Conservation (phyloP, 176 grass and related monocot species). For the Olyra latifolia region DNA sequence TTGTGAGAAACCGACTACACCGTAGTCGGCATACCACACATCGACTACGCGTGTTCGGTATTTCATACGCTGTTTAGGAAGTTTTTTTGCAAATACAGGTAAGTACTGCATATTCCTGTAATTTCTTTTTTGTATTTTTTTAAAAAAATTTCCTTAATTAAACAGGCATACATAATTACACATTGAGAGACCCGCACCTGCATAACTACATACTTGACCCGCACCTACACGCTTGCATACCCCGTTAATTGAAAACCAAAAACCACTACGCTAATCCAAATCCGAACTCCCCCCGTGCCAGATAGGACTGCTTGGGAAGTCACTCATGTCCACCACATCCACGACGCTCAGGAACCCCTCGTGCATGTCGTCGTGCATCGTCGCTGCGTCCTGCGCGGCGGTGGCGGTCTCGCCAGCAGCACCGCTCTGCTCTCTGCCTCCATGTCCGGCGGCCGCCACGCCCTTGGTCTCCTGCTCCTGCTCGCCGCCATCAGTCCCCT, state of each 20-base stretch:
- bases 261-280: neutral
- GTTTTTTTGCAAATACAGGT: too few species aligned
- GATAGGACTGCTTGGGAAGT: slow-evolving; percentile 32
- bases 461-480: neutral
- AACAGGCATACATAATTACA: slow-evolving; percentile 19
- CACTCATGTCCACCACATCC: slow-evolving; percentile 25
- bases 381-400: neutral
- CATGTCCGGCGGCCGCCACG: neutral
- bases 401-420: neutral
- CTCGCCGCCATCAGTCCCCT: slow-evolving; percentile 20
- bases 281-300: slow-evolving; percentile 28
- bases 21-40: too few species aligned
- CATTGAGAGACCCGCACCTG: too few species aligned
- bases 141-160: too few species aligned
- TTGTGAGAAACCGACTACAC: too few species aligned
- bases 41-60: too few species aligned
- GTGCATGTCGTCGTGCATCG: slow-evolving; percentile 9
- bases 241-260: neutral
- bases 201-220: too few species aligned
- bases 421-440: slow-evolving; percentile 7
- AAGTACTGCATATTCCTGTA: too few species aligned
- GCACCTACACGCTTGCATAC: neutral
- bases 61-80: too few species aligned
- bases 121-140: too few species aligned
- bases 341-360: slow-evolving; percentile 2